Conservation (phyloP, 169 alveolate species). For the Pseudocohnilembus persalinus region DNA sequence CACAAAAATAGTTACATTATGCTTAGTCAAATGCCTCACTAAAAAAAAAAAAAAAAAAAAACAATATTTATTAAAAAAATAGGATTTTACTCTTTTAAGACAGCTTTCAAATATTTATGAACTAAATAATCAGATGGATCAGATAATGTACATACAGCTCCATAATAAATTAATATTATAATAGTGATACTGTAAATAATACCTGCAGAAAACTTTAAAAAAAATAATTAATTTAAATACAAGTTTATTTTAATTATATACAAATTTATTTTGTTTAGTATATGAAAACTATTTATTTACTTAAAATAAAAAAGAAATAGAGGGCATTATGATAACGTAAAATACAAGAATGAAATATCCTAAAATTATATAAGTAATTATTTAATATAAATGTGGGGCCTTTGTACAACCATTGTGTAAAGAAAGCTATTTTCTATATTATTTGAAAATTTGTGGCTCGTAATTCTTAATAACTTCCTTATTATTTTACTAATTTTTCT, state of each 20-base stretch:
- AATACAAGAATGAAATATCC: too few relatives aligned
- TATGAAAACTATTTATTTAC: too few relatives aligned
- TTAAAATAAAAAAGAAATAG: too few relatives aligned
- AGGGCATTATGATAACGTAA: neutral
- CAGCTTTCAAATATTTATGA: neutral
- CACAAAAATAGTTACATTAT: conserved; percentile 1
- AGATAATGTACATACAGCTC: neutral
- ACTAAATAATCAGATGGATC: neutral
- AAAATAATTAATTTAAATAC: too few relatives aligned
- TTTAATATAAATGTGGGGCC: neutral
- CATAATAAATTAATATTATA: too few relatives aligned
- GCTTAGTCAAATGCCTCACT: neutral
- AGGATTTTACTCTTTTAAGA: neutral
- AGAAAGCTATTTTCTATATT: neutral
- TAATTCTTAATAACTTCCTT: neutral
- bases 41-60: neutral
- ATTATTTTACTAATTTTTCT: too few relatives aligned
- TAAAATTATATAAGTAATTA: neutral
- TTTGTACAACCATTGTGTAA: neutral
- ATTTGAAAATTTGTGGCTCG: too few relatives aligned
- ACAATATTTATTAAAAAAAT: neutral
- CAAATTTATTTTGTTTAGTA: too few relatives aligned
- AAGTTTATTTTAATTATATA: too few relatives aligned
- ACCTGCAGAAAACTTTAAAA: neutral
- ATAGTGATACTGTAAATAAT: neutral